These are phyloP conservation scores for Biscogniauxia mediterranea DNA, from an alignment of 2,329 filamentous ascomycete species.

Conservation along the genomic window DNA sequence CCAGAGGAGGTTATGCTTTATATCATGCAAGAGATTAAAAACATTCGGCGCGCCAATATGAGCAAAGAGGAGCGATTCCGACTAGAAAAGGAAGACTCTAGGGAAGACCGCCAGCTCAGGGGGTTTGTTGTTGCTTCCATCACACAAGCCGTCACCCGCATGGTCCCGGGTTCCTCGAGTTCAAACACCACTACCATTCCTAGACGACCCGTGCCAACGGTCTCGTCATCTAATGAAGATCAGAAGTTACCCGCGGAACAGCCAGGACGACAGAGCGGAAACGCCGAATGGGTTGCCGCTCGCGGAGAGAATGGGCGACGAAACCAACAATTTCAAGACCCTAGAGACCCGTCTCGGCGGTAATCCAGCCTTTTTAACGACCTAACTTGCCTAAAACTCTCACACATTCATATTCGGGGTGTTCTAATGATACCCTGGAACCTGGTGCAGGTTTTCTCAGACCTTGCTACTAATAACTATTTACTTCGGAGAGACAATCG, in stretches of 20 bases:
- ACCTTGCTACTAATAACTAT: conserved; percentile 12
- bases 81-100: conserved; percentile 75
- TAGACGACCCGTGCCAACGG: conserved; percentile 9
- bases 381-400: not conserved
- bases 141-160: conserved; percentile 67
- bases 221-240: conserved; percentile 44
- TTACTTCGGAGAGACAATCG: conserved; percentile 11
- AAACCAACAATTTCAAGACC: conserved; percentile 40
- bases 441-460: not conserved
- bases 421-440: not conserved
- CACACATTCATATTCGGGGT: not conserved
- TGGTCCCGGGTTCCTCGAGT: conserved; percentile 51
- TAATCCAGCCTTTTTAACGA: conserved; percentile 4
- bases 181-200: conserved; percentile 16
- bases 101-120: conserved; percentile 73
- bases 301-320: conserved; percentile 42
- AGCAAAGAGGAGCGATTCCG: conserved; percentile 80
- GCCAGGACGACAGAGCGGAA: conserved; percentile 50
- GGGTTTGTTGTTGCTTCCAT: conserved; percentile 72
- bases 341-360: conserved; percentile 40
- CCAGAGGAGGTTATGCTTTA: conserved; percentile 88
- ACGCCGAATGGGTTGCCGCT: conserved; percentile 50
- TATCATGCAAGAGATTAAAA: conserved; percentile 88
- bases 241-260: conserved; percentile 61
- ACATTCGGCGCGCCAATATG: conserved; percentile 78